Evolutionary conservation across 75 land plant species (phyloP), one percentile per base, ranked within the genome.

Genomic region (Pinus albicaulis): DNA sequence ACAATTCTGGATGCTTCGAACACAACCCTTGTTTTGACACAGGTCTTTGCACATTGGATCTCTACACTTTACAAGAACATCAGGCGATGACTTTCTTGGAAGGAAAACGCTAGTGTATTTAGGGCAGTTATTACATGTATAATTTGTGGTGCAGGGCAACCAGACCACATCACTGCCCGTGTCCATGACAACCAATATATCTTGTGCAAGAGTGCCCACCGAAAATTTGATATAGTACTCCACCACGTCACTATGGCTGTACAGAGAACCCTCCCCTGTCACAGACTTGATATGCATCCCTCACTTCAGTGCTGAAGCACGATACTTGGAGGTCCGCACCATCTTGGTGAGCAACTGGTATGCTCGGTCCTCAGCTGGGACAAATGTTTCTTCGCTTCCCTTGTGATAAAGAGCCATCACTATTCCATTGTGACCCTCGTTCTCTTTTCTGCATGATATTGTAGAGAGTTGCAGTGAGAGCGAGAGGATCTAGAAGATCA

Each of bases 151-250:
- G 76, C 92, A 90, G 63, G 92, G 89, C 56, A 85, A 41, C 92
- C 92, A 90, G 25, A 76, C 63, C 60, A 90, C 65, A 55, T 76
- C 70, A 74, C 85, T 84, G 64, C 85, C 89, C 61, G 92, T 90
- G 81, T 90, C 87, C 75, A 90, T 17, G 57, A 90, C 31, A 20
- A 90, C 59, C 1, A 85, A 75, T 25, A 85, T 20, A 17, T 66
- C 31, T 48, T 87, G 92, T 2, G 89, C 85, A 2, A 89, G 92
- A 16, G 87, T 83, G 14, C 92, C 92, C 55, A 90, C 80, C 59
- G 26, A 13, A 59, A 90, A 85, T 20, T 79, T 57, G 41, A 87
- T 61, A 13, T 85, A 82, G 77, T 90, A 90, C 26, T 72, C 92
- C 1, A 44, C 8, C 3, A 85, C 89, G 73, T 80, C 87, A 76